Evolutionary conservation across 441 rosid genomes (phyloP), one percentile per base, ranked within the genome.

Genomic region (Isatis lusitanica): DNA sequence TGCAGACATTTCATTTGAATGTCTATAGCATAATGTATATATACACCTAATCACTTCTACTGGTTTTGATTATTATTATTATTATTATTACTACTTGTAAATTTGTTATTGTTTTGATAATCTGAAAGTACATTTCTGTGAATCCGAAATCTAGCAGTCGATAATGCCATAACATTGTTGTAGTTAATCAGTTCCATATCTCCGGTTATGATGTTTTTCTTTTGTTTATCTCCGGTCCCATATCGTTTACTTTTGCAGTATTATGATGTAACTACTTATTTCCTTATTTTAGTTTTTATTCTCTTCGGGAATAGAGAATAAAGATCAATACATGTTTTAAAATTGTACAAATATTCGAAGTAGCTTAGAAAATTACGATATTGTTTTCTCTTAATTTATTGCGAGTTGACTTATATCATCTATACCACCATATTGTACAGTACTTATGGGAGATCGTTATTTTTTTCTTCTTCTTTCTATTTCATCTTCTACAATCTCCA

Each of bases 321-420:
- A 40, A 70, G 18, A 24, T 10, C 31, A 39, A 16, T 33, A 40
- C n/a, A n/a, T n/a, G n/a, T 52, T 40, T 30, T 18, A 5, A 61
- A 39, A 17, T 9, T 51, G 53, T 71, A 62, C 68, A 55, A 16
- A 60, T 71, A 71, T 62, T 62, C 68, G 3, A 53, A 40, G 17
- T 53, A 43, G 47, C 21, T 28, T 62, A 50, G 51, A 28, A 53
- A 31, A 72, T 33, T 31, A 63, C 2, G 55, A 42, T 39, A 63
- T 17, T 8, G 24, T 2, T 62, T 71, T 31, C 60, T 26, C 18
- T 38, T 38, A 13, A 60, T 38, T 50, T 50, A 61, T 11, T 63
- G 63, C 40, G 6, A 63, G 63, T 52, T 71, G 75, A 71, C 63
- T 60, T 70, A 40, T 26, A 17, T 48, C 51, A 16, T 33, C 26